Percentiles rank a stretch among this genome's conserved stretches.
These are phyloP conservation scores for Nicotiana obtusifolia DNA, from an alignment of 257 asterid genomes.

Conservation along the genomic window DNA sequence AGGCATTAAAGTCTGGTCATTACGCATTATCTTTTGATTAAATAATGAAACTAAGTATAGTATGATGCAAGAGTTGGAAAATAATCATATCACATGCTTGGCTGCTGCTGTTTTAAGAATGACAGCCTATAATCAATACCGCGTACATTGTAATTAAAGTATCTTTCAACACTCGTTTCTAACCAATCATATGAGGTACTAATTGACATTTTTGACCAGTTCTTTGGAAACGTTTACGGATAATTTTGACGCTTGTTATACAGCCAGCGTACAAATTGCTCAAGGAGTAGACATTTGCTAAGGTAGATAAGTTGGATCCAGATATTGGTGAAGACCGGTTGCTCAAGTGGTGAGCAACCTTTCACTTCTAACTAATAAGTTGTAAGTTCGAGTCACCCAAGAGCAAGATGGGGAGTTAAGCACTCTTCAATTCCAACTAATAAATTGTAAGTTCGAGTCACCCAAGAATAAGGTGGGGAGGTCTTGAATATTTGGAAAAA, in stretches of 20 bases:
- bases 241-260: neutral
- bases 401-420: too few species aligned
- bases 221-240: neutral
- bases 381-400: too few species aligned
- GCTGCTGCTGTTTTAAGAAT: neutral
- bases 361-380: too few species aligned
- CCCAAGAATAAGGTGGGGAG: too few species aligned
- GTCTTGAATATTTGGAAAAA: too few species aligned
- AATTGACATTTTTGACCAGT: neutral
- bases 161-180: neutral
- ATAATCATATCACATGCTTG: constrained; percentile 2
- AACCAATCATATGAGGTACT: neutral
- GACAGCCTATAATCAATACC: constrained; percentile 5
- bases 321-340: too few species aligned
- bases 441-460: too few species aligned
- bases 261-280: neutral
- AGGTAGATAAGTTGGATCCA: neutral
- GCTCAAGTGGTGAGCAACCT: too few species aligned
- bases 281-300: neutral
- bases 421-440: too few species aligned
- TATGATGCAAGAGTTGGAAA: neutral
- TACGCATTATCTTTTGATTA: neutral
- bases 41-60: neutral
- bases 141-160: constrained; percentile 12
- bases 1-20: neutral